phyloP scores from a whole-genome alignment of 2,329 filamentous ascomycete species.

The Epichloe festucae region DNA sequence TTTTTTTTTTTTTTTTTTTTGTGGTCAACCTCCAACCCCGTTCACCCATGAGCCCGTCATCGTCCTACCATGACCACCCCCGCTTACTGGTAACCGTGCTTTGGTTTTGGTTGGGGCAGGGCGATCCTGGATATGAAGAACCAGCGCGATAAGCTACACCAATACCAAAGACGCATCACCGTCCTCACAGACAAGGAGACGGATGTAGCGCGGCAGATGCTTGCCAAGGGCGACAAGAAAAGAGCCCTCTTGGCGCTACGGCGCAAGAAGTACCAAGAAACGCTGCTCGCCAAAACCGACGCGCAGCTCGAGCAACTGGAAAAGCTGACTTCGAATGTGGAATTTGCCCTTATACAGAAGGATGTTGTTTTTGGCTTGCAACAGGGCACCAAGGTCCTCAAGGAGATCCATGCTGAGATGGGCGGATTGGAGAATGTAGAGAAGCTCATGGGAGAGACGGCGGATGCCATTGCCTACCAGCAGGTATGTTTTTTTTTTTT shows the following conservation, averaged over 20 bases:
- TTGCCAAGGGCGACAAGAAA: constrained; percentile 65
- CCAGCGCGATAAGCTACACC: constrained; percentile 92
- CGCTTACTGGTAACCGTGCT: constrained; percentile 1
- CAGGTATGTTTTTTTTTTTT: constrained; percentile 38
- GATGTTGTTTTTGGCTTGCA: constrained; percentile 87
- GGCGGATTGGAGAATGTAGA: constrained; percentile 87
- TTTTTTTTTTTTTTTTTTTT: constrained; percentile 4
- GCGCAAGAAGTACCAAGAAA: constrained; percentile 94
- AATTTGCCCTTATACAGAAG: constrained; percentile 94
- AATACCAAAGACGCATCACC: constrained; percentile 85
- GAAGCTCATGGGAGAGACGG: constrained; percentile 85
- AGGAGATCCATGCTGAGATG: constrained; percentile 92
- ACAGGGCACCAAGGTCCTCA: constrained; percentile 79
- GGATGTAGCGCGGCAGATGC: constrained; percentile 69
- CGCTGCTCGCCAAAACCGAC: constrained; percentile 78
- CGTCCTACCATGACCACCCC: not conserved
- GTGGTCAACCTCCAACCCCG: not conserved
- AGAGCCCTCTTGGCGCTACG: constrained; percentile 78
- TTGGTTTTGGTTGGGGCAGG: constrained; percentile 31
- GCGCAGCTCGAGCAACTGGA: constrained; percentile 89
- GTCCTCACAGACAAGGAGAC: constrained; percentile 80
- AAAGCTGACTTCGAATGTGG: constrained; percentile 74
- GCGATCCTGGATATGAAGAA: constrained; percentile 96
- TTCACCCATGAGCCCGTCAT: not conserved
- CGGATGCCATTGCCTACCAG: constrained; percentile 85